Percentiles rank a stretch among this genome's conserved stretches.
These are phyloP conservation scores for Echium plantagineum DNA, from an alignment of 257 asterid species.

Conservation along the genomic window DNA sequence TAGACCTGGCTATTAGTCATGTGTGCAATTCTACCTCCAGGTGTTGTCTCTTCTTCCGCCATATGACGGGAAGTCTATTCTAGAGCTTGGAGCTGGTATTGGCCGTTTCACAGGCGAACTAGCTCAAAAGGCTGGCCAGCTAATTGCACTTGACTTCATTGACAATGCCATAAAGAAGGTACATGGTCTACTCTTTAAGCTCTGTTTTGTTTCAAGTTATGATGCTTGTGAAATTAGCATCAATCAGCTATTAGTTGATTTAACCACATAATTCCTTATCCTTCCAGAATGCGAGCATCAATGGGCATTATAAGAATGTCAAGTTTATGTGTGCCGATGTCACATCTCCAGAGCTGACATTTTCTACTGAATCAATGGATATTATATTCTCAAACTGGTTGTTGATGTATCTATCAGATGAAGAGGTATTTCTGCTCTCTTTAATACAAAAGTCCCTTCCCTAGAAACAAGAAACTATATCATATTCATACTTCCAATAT, in stretches of 20 bases:
- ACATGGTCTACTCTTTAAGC: conserved; percentile 1
- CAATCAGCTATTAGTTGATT: not conserved
- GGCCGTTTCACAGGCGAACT: conserved; percentile 96
- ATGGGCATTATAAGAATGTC: conserved; percentile 54
- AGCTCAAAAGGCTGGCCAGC: conserved; percentile 56
- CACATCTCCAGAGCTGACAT: conserved; percentile 62
- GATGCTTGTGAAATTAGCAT: not conserved
- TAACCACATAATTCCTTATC: not conserved
- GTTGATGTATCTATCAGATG: conserved; percentile 90
- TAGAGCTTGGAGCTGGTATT: conserved; percentile 99
- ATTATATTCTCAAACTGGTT: conserved; percentile 90
- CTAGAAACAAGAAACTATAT: not conserved
- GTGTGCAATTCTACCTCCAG: conserved; percentile 21
- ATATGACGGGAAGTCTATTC: conserved; percentile 64
- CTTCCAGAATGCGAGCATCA: conserved; percentile 62
- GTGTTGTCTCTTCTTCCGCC: conserved; percentile 82
- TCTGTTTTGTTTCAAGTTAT: not conserved
- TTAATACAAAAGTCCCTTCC: not conserved
- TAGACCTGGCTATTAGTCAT: not conserved
- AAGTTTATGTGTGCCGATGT: conserved; percentile 90
- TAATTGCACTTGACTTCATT: conserved; percentile 84
- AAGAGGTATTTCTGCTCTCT: conserved; percentile 39
- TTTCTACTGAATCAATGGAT: conserved; percentile 66
- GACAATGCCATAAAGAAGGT: conserved; percentile 79
- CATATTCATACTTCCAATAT: not conserved